Evolutionary conservation across 768 basidiomycete genomes (phyloP), one percentile per base, ranked within the genome.

Genomic region (Mycena floridula): DNA sequence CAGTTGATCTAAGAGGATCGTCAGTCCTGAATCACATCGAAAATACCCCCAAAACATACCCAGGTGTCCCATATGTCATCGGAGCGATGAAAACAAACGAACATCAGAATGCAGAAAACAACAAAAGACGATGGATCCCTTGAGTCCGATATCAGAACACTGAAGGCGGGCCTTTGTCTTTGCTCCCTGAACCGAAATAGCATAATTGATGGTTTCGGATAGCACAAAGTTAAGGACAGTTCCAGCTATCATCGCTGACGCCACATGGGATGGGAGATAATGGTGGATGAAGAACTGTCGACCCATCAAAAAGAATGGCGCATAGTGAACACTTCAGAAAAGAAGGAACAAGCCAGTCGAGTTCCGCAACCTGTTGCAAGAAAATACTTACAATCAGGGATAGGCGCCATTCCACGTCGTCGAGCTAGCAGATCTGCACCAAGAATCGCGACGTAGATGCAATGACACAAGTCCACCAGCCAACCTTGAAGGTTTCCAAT

Each of bases 231-330:
- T 89, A 54, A 98, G 71, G 15, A 96, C 86, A 5, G 91, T 78
- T 35, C 96, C 96, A 30, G 95, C 91, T 46, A 97, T 81, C 45
- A 98, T 73, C 11, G 92, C 85, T 12, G 91, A 94, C 12, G 89
- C 85, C 36, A 99, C 74, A 59, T 99, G 96, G 1, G 95, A 95
- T 11, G 95, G 95, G 3, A 99, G 82, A 62, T 99, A 99, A 63
- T 96, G 94, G 61, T 99, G 96, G 21, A 99, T 70, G 75, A 99
- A 99, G 32, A 94, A 74, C 58, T 99, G 96, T 28, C 96, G 88
- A 58, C 77, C 85, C 91, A 99, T 95, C 22, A 96, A 74, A 82
- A 90, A 99, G 77, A 98, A 99, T 5, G 96, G 96, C 58, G 86
- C 68, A 68, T 96, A 99, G 62, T 99, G 96, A 44, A 89, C 89